Percentiles rank a stretch among this genome's conserved stretches.
These are phyloP conservation scores for Pichia kluyveri DNA, from an alignment of 805 yeast species.

Conservation along the genomic window DNA sequence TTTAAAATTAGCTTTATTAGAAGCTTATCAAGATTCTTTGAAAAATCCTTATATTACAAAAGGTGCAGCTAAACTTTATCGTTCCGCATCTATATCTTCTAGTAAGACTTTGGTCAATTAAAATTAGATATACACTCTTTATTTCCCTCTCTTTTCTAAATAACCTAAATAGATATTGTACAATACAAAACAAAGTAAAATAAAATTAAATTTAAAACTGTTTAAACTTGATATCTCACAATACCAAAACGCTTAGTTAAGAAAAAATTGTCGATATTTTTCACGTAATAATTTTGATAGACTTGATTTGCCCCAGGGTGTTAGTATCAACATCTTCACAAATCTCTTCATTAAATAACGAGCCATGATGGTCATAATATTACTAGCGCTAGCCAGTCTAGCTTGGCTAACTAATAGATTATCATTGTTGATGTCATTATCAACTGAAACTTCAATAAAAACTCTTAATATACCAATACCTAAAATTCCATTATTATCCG, in stretches of 20 bases:
- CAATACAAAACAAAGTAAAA: background rate
- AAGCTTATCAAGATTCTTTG: slow-evolving; percentile 45
- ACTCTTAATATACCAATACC: slow-evolving; percentile 47
- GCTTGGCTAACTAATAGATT: slow-evolving; percentile 26
- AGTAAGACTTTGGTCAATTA: background rate
- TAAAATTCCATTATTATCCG: slow-evolving; percentile 42
- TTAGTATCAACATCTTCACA: too few relatives aligned
- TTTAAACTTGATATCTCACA: too few relatives aligned
- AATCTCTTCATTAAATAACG: background rate
- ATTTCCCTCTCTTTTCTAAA: background rate
- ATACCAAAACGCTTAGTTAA: too few relatives aligned
- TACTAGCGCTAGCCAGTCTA: background rate
- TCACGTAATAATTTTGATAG: too few relatives aligned
- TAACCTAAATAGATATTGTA: background rate
- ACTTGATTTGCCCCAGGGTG: too few relatives aligned
- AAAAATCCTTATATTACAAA: slow-evolving; percentile 36
- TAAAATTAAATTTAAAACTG: too few relatives aligned
- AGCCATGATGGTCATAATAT: background rate
- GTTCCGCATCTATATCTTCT: slow-evolving; percentile 5
- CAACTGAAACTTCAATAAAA: slow-evolving; percentile 37
- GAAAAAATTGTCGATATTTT: too few relatives aligned
- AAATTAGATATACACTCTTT: background rate
- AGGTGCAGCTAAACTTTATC: slow-evolving; percentile 14
- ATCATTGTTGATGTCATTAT: slow-evolving; percentile 25
- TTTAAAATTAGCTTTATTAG: slow-evolving; percentile 49